Conservation (phyloP, 73 alveolate species). For the Symbiodinium natans region DNA sequence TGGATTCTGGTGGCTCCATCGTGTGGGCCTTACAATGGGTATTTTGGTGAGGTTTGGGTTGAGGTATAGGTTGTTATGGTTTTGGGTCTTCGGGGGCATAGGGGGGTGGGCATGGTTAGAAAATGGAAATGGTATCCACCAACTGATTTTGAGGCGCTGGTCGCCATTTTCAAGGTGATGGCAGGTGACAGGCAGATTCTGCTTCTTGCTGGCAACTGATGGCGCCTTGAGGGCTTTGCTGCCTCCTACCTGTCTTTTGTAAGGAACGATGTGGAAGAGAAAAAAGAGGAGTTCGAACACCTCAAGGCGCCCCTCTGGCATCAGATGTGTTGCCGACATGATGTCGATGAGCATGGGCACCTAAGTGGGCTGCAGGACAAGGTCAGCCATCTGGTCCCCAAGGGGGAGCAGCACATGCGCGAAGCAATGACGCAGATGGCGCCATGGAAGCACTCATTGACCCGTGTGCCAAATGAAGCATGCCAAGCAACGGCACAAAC, state of each 20-base stretch:
- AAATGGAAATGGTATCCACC: too few relatives aligned
- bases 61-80: too few relatives aligned
- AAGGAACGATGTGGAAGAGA: neutral
- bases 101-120: too few relatives aligned
- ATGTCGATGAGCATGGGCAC: too few relatives aligned
- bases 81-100: too few relatives aligned
- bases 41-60: too few relatives aligned
- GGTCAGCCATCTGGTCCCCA: neutral
- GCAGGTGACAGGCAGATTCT: neutral
- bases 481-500: too few relatives aligned
- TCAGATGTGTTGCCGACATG: too few relatives aligned
- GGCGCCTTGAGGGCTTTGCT: too few relatives aligned
- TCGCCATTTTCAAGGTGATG: conserved; percentile 50
- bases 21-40: too few relatives aligned
- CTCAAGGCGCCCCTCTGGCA: too few relatives aligned
- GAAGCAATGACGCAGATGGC: conserved; percentile 8
- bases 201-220: neutral
- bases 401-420: neutral
- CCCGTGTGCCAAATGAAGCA: neutral
- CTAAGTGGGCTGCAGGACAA: neutral
- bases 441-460: neutral
- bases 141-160: neutral
- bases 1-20: too few relatives aligned
- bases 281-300: neutral
- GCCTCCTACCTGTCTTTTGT: neutral